Conservation (phyloP, 345 rosid species). For the Sisymbrium altissimum region DNA sequence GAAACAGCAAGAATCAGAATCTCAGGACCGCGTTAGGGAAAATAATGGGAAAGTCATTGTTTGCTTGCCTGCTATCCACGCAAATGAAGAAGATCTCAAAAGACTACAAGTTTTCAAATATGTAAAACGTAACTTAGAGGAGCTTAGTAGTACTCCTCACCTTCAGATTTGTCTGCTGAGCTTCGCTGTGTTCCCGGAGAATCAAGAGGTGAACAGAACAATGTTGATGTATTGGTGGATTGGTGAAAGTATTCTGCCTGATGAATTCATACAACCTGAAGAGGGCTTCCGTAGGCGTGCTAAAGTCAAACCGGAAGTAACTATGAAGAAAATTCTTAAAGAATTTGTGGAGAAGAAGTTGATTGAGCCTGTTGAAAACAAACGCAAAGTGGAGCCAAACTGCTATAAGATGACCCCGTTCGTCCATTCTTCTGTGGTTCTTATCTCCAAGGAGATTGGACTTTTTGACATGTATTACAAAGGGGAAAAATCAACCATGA, state of each 20-base stretch:
- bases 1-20: too few species aligned
- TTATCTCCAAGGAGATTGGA: neutral
- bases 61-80: too few species aligned
- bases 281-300: too few species aligned
- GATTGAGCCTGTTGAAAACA: neutral
- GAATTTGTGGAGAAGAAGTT: neutral
- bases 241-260: slow-evolving; percentile 47
- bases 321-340: neutral
- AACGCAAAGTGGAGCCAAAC: neutral
- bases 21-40: too few species aligned
- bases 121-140: neutral
- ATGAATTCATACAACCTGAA: too few species aligned
- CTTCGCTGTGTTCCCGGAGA: slow-evolving; percentile 48
- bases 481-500: slow-evolving; percentile 19
- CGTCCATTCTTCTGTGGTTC: slow-evolving; percentile 41
- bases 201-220: slow-evolving; percentile 42
- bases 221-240: slow-evolving; percentile 53
- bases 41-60: too few species aligned
- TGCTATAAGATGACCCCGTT: slow-evolving; percentile 19
- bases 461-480: slow-evolving; percentile 29
- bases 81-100: neutral
- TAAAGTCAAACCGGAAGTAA: neutral
- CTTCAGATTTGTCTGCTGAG: slow-evolving; percentile 36
- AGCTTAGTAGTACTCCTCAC: neutral
- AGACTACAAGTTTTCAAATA: neutral